Conservation (phyloP, 2,329 filamentous ascomycete species). For the Fusarium euwallaceae region DNA sequence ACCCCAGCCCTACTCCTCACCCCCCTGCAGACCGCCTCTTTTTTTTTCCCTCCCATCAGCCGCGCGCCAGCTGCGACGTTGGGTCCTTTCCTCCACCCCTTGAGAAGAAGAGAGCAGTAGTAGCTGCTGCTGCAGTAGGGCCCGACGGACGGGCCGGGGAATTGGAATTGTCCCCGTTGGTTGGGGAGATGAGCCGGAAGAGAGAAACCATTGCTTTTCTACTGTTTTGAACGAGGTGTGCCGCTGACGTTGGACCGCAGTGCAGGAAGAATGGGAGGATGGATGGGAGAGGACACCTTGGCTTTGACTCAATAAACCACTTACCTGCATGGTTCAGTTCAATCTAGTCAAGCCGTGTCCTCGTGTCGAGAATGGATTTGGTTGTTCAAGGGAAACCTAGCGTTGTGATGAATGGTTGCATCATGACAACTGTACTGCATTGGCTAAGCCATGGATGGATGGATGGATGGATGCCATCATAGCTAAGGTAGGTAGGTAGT, state of each 20-base stretch:
- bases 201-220: not conserved
- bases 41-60: not conserved
- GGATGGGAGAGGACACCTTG: conserved; percentile 13
- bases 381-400: not conserved
- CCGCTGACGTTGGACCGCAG: conserved; percentile 34
- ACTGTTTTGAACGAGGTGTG: not conserved
- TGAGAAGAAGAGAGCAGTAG: no score
- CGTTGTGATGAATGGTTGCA: not conserved
- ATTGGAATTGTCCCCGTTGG: conserved; percentile 38
- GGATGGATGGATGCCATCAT: not conserved
- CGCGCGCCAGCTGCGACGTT: not conserved
- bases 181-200: conserved; percentile 3
- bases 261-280: not conserved
- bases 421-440: not conserved
- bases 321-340: not conserved
- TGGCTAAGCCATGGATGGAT: not conserved
- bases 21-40: not conserved
- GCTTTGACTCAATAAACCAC: not conserved
- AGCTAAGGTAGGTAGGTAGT: not conserved
- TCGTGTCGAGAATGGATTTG: not conserved
- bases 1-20: not conserved
- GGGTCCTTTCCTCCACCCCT: not conserved
- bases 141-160: conserved; percentile 29
- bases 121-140: conserved; percentile 28
- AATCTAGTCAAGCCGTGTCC: not conserved